A percentile compares a stretch with the other conserved stretches of the same genome.
These are phyloP conservation scores for Leptographium wingfieldii DNA, from an alignment of 2,329 filamentous ascomycete species.

Conservation along the genomic window DNA sequence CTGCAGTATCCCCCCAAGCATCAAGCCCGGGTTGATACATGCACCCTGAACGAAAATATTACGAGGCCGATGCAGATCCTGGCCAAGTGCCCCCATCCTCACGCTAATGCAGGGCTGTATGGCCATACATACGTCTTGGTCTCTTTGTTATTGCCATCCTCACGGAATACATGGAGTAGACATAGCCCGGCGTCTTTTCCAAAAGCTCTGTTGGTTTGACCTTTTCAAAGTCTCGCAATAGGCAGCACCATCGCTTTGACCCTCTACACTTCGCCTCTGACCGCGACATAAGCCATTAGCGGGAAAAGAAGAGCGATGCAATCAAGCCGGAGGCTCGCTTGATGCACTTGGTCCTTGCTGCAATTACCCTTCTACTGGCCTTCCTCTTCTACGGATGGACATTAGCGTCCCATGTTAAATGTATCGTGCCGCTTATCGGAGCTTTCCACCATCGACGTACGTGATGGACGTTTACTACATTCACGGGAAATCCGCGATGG, in stretches of 20 bases:
- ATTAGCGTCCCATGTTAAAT: not conserved
- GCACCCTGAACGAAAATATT: too few relatives aligned
- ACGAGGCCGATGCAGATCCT: too few relatives aligned
- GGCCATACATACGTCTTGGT: not conserved
- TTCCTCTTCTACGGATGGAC: not conserved
- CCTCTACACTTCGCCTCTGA: not conserved
- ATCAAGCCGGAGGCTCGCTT: not conserved
- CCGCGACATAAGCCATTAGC: not conserved
- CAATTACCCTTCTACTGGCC: not conserved
- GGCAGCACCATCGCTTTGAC: not conserved
- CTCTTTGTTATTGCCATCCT: slow-evolving; percentile 1
- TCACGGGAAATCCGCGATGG: not conserved
- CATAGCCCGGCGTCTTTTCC: not conserved
- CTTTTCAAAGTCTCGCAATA: not conserved
- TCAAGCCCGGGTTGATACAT: too few relatives aligned
- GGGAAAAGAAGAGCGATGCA: not conserved
- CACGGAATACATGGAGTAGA: not conserved
- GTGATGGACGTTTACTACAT: not conserved
- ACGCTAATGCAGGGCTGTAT: not conserved
- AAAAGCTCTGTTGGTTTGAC: not conserved
- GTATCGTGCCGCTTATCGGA: not conserved
- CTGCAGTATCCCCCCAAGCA: too few relatives aligned
- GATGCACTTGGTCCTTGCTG: not conserved
- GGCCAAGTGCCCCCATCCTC: not conserved
- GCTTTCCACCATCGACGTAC: not conserved